phyloP scores from a whole-genome alignment of 257 asterid species.

The Scutellaria galericulata region DNA sequence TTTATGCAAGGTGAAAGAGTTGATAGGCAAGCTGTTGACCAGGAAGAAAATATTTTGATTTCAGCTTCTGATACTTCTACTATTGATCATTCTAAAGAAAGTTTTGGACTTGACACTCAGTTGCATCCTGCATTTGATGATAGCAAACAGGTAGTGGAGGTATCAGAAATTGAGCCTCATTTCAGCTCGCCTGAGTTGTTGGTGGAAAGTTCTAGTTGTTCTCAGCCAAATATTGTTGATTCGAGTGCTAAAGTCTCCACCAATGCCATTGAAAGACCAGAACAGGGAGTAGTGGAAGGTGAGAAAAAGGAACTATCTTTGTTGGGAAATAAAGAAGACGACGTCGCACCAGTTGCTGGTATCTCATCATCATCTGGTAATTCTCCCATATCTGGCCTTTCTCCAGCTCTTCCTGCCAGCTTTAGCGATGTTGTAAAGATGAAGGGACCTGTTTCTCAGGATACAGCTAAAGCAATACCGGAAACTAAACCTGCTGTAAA shows the following conservation, averaged over 20 bases:
- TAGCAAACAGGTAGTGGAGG: conserved; percentile 36
- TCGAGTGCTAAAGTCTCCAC: conserved; percentile 40
- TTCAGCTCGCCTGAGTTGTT: conserved; percentile 39
- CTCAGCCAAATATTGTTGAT: conserved; percentile 40
- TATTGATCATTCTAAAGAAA: conserved; percentile 28
- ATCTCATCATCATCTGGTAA: conserved; percentile 37
- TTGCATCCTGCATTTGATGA: conserved; percentile 35
- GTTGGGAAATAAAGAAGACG: conserved; percentile 41
- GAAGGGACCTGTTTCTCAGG: conserved; percentile 41
- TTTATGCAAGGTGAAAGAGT: conserved; percentile 32
- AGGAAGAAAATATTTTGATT: conserved; percentile 43
- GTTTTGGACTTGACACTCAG: conserved; percentile 35
- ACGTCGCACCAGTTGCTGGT: conserved; percentile 35
- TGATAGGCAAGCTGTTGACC: conserved; percentile 39
- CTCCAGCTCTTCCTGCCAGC: conserved; percentile 31
- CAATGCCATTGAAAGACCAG: conserved; percentile 36
- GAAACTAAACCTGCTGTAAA: conserved; percentile 48
- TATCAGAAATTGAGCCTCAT: conserved; percentile 35
- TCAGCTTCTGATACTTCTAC: conserved; percentile 28
- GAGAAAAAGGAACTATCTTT: conserved; percentile 39
- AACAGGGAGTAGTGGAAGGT: conserved; percentile 42
- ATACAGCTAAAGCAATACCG: conserved; percentile 27
- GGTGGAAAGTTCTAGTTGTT: conserved; percentile 35
- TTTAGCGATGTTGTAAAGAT: conserved; percentile 31
- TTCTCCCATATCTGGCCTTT: conserved; percentile 35